Base-by-base conservation (phyloP, 768 basidiomycete species). In the Rhizopogon vesiculosus region DNA sequence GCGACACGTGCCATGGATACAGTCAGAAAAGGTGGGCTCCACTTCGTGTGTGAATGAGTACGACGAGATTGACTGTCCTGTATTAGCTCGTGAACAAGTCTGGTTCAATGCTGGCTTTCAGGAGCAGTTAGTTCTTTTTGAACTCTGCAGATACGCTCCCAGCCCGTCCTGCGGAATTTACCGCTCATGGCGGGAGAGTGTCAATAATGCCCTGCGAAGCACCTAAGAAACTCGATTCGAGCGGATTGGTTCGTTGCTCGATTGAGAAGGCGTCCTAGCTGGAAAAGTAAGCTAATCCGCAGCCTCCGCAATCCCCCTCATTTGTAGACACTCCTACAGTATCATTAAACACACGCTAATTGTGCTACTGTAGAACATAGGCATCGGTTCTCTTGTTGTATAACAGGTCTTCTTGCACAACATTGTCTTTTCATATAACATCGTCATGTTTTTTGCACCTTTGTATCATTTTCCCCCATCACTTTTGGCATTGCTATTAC, bases 101-200 rank as follows among this genome's bases (percentile, higher is more conserved):
- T 89, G 87, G 87, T 80, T 83, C 57, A 87, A 83, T 58, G 80
- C 85, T n/a, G 88, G 87, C 43, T 89, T 90, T 69, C 83, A 86
- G 55, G 86, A 89, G 71, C 88, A 91, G 61, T 78, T 91, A 28
- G 83, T 88, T 35, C 72, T 91, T 45, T 90, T 87, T 54, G 86
- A 86, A 63, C 75, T 89, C 33, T 90, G 88, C 67, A 76, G 78
- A 66, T 90, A 89, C 57, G 75, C 75, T 25, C 87, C 87, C 12
- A 76, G 76, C 19, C 78, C 78, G 3, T 62, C 73, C 15, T 81
- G 84, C 60, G 86, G 86, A 7, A 82, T 86, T 59, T 91, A 91
- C 64, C 64, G 70, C 51, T 83, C 78, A 49, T 89, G 87, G 87
- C 80, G 83, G 56, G 68, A 76, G 49, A 76, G 74, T 61, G 72